Conservation (phyloP, 108 stramenopile species). For the Mayamaea pseudoterrestris region DNA sequence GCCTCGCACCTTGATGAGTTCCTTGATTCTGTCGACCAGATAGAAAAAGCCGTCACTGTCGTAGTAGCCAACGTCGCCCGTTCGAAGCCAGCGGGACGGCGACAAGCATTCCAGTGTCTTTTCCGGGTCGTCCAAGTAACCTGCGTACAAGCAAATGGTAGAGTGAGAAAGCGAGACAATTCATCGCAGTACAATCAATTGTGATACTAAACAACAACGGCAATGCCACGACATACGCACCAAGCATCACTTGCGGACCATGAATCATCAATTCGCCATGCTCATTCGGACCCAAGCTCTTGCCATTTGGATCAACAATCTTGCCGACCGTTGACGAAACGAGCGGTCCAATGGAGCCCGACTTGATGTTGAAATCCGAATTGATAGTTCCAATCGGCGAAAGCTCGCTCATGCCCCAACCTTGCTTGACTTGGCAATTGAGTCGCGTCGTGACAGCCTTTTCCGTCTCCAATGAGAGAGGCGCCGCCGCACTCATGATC, state of each 20-base stretch:
- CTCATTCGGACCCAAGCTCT: conserved; percentile 50
- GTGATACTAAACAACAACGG: conserved; percentile 1
- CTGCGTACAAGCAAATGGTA: too few species aligned
- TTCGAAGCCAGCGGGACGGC: conserved; percentile 66
- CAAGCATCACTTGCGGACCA: conserved; percentile 72
- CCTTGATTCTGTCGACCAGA: conserved; percentile 87
- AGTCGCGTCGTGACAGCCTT: conserved; percentile 49
- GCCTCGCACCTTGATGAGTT: conserved; percentile 90
- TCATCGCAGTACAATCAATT: conserved; percentile 2
- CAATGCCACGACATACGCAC: too few species aligned
- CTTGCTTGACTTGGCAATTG: conserved; percentile 57
- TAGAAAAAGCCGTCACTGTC: conserved; percentile 83
- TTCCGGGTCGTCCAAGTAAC: conserved; percentile 75
- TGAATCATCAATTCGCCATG: conserved; percentile 74
- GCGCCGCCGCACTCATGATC: conserved; percentile 77
- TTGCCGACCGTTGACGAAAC: conserved; percentile 55
- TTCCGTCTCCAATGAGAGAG: conserved; percentile 63
- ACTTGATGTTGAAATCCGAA: conserved; percentile 35
- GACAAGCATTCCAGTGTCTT: conserved; percentile 70
- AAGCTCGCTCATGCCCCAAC: conserved; percentile 85
- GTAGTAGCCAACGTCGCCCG: conserved; percentile 79
- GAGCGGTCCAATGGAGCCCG: conserved; percentile 61
- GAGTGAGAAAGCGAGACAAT: conserved; percentile 7
- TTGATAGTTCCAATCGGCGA: conserved; percentile 57
- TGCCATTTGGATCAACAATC: conserved; percentile 66